Conservation (phyloP, 192 early-diverging fungal genomes). For the Umbelopsis ramanniana region DNA sequence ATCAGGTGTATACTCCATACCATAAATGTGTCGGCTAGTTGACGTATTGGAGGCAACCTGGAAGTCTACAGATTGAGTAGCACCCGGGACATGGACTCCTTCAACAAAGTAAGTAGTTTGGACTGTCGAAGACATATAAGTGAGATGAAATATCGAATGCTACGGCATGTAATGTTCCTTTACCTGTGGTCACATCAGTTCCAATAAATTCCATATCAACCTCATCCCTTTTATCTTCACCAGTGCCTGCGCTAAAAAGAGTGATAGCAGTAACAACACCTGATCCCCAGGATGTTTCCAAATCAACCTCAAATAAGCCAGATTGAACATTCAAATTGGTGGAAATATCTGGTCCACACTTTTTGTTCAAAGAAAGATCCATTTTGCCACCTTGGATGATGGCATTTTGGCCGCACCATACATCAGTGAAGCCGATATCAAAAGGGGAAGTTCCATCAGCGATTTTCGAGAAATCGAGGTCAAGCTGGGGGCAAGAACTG, state of each 20-base stretch:
- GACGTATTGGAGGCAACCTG: conserved; percentile 50
- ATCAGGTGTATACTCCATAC: conserved; percentile 60
- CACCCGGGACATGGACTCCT: conserved; percentile 45
- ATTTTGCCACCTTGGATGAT: conserved; percentile 5
- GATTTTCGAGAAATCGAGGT: conserved; percentile 9
- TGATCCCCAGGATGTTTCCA: conserved; percentile 11
- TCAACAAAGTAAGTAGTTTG: conserved; percentile 60
- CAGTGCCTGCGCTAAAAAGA: conserved; percentile 50
- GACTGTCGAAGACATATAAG: neutral
- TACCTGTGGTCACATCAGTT: conserved; percentile 39
- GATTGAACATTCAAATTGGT: neutral
- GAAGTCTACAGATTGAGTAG: conserved; percentile 41
- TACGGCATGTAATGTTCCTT: conserved; percentile 42
- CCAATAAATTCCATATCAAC: conserved; percentile 71
- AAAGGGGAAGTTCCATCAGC: conserved; percentile 24
- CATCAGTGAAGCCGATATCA: conserved; percentile 16
- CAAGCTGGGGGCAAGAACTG: neutral
- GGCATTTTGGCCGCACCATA: conserved; percentile 28
- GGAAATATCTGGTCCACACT: conserved; percentile 19
- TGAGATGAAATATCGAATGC: neutral
- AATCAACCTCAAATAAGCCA: conserved; percentile 21
- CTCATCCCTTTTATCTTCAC: conserved; percentile 52
- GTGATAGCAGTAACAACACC: conserved; percentile 57
- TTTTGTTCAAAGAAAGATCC: neutral
- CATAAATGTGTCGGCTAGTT: conserved; percentile 55